Conservation (phyloP, 2,329 filamentous ascomycete genomes). For the Aspergillus awamori region DNA sequence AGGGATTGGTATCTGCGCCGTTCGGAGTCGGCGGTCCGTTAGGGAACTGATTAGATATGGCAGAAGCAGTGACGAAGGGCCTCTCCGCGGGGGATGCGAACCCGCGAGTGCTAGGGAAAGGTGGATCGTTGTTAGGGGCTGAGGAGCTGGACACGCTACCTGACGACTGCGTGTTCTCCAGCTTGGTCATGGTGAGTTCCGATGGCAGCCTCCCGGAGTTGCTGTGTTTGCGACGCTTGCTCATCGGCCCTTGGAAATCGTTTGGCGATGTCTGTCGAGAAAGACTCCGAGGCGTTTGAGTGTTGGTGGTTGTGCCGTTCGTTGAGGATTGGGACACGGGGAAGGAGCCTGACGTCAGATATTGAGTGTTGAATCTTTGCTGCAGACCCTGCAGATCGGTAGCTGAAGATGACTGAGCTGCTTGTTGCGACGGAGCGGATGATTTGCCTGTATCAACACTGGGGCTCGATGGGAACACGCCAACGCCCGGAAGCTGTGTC, state of each 20-base stretch:
- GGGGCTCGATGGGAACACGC: constrained; percentile 45
- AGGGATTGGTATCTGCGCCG: constrained; percentile 62
- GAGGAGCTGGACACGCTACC: constrained; percentile 35
- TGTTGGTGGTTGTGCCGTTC: constrained; percentile 41
- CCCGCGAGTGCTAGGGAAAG: constrained; percentile 43
- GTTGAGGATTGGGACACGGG: constrained; percentile 42
- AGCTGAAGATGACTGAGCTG: constrained; percentile 61
- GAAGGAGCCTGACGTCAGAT: constrained; percentile 44
- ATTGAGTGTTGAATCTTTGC: constrained; percentile 53
- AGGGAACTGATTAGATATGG: constrained; percentile 53
- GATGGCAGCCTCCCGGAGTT: constrained; percentile 69
- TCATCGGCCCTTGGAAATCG: constrained; percentile 64
- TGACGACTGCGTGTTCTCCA: constrained; percentile 61
- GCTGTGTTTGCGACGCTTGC: constrained; percentile 83
- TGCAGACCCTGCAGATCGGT: constrained; percentile 65
- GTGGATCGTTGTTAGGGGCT: constrained; percentile 44
- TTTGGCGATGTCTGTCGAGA: constrained; percentile 75
- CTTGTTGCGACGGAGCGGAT: constrained; percentile 38
- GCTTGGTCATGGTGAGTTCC: constrained; percentile 77
- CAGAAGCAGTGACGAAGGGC: constrained; percentile 49
- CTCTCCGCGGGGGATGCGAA: constrained; percentile 48
- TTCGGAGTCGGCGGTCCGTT: constrained; percentile 69
- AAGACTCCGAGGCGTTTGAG: constrained; percentile 62
- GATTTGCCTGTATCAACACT: constrained; percentile 35
- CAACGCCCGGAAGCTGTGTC: constrained; percentile 46